Evolutionary conservation across 495 filamentous ascomycete genomes (phyloP), one percentile per base, ranked within the genome.

Genomic region (Tuber borchii): DNA sequence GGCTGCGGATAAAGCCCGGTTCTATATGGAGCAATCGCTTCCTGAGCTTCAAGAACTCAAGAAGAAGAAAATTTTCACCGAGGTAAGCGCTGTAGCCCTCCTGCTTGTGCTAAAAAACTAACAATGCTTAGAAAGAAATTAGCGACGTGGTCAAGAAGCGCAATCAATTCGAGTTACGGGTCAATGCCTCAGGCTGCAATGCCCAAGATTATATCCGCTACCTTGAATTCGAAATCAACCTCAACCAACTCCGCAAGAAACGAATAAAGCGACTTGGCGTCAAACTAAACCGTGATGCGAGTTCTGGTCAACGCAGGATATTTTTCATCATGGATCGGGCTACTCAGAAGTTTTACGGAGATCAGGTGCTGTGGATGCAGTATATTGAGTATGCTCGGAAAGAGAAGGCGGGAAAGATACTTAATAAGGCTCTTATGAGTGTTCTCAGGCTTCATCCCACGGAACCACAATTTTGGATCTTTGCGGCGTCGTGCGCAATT

Each of bases 11-110:
- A 98, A 97, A 85, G 95, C 94, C 26, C 92, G 95, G 42, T 97
- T 94, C 85, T 97, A 91, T 83, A 87, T 98, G 69, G 95, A 99
- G 85, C 90, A 93, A 77, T 92, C 92, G 9, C 92, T 97, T 48
- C 93, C 94, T 10, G 93, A 97, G 83, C 89, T 99, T 51, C 93
- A 92, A 71, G 93, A 97, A 74, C 93, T 92, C 76, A 90, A 95
- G 83, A 88, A 91, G 73, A 97, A 97, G 82, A 90, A 92, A 73
- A 91, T 98, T 75, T 98, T 98, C 85, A 89, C 85, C 74, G 90
- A 90, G 86, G 93, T 92, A 85, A 65, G 26, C 17, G 14, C 26
- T 65, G 26, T 19, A 34, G 26, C 26, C 31, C 37, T n/a, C 26
- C 34, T 31, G 14, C 43, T 46, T 7, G 43, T 42, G 71, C 31